These are phyloP conservation scores for Claviceps sp. DNA, from an alignment of 2,329 filamentous ascomycete genomes.

Conservation along the genomic window DNA sequence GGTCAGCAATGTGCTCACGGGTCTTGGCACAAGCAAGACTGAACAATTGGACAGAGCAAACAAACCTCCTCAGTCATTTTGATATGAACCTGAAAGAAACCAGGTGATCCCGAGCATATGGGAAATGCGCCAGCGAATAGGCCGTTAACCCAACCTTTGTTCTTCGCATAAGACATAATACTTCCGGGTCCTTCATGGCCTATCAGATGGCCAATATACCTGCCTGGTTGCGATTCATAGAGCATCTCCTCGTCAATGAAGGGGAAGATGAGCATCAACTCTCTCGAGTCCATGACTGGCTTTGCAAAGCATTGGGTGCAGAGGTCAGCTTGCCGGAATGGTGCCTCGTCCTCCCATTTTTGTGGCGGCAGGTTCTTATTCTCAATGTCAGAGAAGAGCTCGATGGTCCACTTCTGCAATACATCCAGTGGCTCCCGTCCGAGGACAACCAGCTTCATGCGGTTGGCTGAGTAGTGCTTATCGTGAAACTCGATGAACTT, in stretches of 20 bases:
- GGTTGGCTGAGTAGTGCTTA: conserved; percentile 82
- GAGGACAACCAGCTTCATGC: conserved; percentile 82
- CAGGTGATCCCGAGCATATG: conserved; percentile 63
- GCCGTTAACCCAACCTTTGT: conserved; percentile 78
- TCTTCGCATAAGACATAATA: conserved; percentile 79
- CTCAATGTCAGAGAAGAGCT: conserved; percentile 67
- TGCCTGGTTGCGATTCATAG: conserved; percentile 68
- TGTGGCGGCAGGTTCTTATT: conserved; percentile 65
- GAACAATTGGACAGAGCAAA: neutral
- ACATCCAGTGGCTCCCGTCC: conserved; percentile 72
- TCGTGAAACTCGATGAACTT: conserved; percentile 90
- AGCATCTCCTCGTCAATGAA: conserved; percentile 73
- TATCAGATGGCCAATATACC: conserved; percentile 79
- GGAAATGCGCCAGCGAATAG: conserved; percentile 64
- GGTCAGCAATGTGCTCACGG: neutral
- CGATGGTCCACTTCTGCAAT: conserved; percentile 69
- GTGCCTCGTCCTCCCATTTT: conserved; percentile 38
- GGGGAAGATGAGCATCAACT: conserved; percentile 68
- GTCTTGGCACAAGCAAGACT: neutral
- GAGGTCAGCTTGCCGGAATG: conserved; percentile 35
- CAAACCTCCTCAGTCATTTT: conserved; percentile 68
- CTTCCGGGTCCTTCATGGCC: conserved; percentile 89
- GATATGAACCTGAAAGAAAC: conserved; percentile 67
- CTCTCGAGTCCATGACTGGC: conserved; percentile 77
- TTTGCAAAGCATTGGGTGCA: conserved; percentile 71